Percentiles rank a stretch among this genome's conserved stretches.
phyloP scores from a whole-genome alignment of 192 early-diverging fungal genomes.

The Podila horticola region DNA sequence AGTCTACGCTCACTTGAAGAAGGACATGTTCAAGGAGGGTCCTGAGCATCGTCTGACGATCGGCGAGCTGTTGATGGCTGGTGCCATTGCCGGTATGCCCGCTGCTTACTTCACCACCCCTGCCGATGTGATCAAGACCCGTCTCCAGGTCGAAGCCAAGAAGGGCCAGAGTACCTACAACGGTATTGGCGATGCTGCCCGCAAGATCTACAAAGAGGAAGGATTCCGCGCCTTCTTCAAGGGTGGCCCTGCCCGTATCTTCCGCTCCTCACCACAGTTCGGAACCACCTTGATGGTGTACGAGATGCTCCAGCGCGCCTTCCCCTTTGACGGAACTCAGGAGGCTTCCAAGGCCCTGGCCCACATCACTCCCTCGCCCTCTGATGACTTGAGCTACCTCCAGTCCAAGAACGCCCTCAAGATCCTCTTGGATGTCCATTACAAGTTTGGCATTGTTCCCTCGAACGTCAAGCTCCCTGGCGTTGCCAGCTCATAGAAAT shows the following conservation, averaged over 20 bases:
- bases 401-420: constrained; percentile 67
- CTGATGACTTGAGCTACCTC: constrained; percentile 49
- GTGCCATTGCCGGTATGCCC: constrained; percentile 96
- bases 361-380: constrained; percentile 23
- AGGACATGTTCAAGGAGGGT: constrained; percentile 89
- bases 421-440: constrained; percentile 59
- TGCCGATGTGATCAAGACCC: constrained; percentile 98
- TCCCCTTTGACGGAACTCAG: constrained; percentile 61
- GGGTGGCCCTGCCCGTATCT: constrained; percentile 92
- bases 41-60: constrained; percentile 76
- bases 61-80: constrained; percentile 81
- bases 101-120: constrained; percentile 98
- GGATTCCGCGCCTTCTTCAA: constrained; percentile 97
- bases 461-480: constrained; percentile 35
- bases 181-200: constrained; percentile 86
- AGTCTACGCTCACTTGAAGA: constrained; percentile 97
- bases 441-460: constrained; percentile 52
- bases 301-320: constrained; percentile 82
- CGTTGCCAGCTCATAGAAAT: constrained; percentile 22
- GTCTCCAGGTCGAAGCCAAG: constrained; percentile 92
- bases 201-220: constrained; percentile 91
- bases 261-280: constrained; percentile 96
- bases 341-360: constrained; percentile 21
- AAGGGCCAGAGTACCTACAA: constrained; percentile 89
- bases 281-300: constrained; percentile 95